Conservation (phyloP, 2,329 filamentous ascomycete genomes). For the Pyrenophora seminiperda region DNA sequence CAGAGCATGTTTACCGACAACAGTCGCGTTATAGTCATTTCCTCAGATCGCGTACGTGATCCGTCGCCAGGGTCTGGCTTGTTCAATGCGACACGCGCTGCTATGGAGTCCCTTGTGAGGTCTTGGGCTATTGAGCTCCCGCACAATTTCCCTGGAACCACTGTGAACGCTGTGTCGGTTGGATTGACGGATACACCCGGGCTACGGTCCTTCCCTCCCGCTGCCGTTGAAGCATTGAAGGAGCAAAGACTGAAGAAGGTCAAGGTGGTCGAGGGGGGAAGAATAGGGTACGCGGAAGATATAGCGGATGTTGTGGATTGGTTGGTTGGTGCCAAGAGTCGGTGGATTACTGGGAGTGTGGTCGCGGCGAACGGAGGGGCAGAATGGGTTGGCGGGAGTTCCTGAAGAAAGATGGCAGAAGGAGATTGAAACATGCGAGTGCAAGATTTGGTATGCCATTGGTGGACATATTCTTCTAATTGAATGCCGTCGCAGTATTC, state of each 20-base stretch:
- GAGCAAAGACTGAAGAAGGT: slow-evolving; percentile 26
- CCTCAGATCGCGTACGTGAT: slow-evolving; percentile 23
- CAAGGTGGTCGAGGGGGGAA: slow-evolving; percentile 24
- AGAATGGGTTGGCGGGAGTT: slow-evolving; percentile 28
- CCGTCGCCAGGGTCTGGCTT: slow-evolving; percentile 19
- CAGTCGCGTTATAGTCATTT: slow-evolving; percentile 31
- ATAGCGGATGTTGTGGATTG: slow-evolving; percentile 71
- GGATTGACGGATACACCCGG: slow-evolving; percentile 37
- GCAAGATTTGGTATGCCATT: not conserved
- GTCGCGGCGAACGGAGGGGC: slow-evolving; percentile 43
- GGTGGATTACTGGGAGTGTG: slow-evolving; percentile 48
- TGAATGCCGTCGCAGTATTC: not conserved
- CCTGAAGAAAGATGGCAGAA: not conserved
- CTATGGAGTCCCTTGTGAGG: slow-evolving; percentile 26
- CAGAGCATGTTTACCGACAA: not conserved
- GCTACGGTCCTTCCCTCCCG: slow-evolving; percentile 16
- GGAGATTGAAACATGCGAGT: not conserved
- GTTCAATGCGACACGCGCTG: slow-evolving; percentile 30
- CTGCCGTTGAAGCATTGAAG: slow-evolving; percentile 23
- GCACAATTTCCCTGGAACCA: slow-evolving; percentile 30
- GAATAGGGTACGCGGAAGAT: slow-evolving; percentile 50
- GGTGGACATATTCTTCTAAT: too few species aligned
- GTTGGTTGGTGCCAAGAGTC: slow-evolving; percentile 41
- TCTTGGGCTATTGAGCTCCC: slow-evolving; percentile 34
- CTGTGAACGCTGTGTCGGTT: slow-evolving; percentile 37